Conservation (phyloP, 768 basidiomycete species). For the Lactifluus hygrophoroides region DNA sequence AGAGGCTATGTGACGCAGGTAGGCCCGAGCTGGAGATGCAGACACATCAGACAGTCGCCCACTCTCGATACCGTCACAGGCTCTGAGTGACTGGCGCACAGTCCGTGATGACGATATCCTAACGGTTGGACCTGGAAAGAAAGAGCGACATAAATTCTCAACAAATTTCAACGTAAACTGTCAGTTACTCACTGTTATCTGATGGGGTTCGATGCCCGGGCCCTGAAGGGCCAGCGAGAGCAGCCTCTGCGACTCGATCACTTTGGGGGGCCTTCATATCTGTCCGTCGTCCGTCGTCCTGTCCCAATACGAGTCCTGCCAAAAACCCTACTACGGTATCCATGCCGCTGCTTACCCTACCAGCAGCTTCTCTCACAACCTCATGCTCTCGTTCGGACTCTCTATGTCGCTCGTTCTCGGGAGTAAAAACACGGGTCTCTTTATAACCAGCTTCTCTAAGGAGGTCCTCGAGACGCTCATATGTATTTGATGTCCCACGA, state of each 20-base stretch:
- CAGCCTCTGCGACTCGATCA: not conserved
- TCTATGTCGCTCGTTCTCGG: conserved; percentile 53
- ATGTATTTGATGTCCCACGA: conserved; percentile 70
- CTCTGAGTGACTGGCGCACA: not conserved
- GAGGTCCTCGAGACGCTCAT: conserved; percentile 79
- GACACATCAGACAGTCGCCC: conserved; percentile 22
- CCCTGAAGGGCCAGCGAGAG: not conserved
- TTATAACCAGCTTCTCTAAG: conserved; percentile 86
- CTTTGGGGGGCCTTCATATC: conserved; percentile 20
- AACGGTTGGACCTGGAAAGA: not conserved
- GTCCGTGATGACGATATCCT: conserved; percentile 5
- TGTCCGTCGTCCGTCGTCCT: conserved; percentile 15
- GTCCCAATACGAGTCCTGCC: conserved; percentile 47
- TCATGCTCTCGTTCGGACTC: conserved; percentile 21
- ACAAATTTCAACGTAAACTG: not conserved
- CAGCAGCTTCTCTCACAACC: conserved; percentile 16
- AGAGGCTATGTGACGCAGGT: conserved; percentile 71
- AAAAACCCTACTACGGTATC: conserved; percentile 58
- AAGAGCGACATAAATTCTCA: not conserved
- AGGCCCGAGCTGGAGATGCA: conserved; percentile 47
- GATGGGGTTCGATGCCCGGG: not conserved
- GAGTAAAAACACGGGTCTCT: conserved; percentile 84
- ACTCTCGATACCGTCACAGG: conserved; percentile 19
- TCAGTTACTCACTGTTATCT: not conserved
- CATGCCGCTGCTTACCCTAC: conserved; percentile 36